Evolutionary conservation across 768 basidiomycete species (phyloP), one percentile per base, ranked within the genome.

Genomic region (Pulveroboletus sp.): DNA sequence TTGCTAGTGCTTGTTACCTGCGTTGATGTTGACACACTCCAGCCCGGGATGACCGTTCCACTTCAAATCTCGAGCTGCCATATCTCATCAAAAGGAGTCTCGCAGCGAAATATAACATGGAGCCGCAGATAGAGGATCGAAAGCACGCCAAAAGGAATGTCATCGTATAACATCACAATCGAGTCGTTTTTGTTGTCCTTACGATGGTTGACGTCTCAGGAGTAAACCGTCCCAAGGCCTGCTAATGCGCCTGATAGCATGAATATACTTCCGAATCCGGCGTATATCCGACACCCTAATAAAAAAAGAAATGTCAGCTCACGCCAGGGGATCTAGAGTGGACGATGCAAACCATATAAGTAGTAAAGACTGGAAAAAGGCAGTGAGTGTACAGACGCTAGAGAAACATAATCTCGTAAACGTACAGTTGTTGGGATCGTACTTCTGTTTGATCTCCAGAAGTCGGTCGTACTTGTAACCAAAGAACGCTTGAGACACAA

Each of bases 381-480:
- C 31, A 23, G 10, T 51, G 27, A 29, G 27, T 29, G 27, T 29
- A 29, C 29, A 48, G 37, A 19, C 1, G 21, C 23, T 23, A 27
- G 19, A 31, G 2, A 19, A 10, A 33, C 3, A 9, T 2, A 3
- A 45, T 13, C 39, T 23, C 32, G 39, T 20, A 19, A 13, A 53
- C 52, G 31, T 20, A 53, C 52, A 60, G 23, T 53, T 51, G 7
- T 13, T 6, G 2, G 55, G 51, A 23, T 60, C 58, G 13, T 60
- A 60, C 19, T 38, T 50, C 27, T 49, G 50, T 29, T 56, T 57
- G 8, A 60, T 60, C 16, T 32, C 24, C 6, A 50, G 52, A 6
- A 60, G 8, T 0, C 13, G 21, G 11, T 27, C 10, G 40, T 60
- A 60, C 33, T 60, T 60, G 47, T 57, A 55, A 7, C 51, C 51